A percentile compares a stretch with the other conserved stretches of the same genome.
Conservation (phyloP, 179 eudicot species). For the Drosera spatulata region DNA sequence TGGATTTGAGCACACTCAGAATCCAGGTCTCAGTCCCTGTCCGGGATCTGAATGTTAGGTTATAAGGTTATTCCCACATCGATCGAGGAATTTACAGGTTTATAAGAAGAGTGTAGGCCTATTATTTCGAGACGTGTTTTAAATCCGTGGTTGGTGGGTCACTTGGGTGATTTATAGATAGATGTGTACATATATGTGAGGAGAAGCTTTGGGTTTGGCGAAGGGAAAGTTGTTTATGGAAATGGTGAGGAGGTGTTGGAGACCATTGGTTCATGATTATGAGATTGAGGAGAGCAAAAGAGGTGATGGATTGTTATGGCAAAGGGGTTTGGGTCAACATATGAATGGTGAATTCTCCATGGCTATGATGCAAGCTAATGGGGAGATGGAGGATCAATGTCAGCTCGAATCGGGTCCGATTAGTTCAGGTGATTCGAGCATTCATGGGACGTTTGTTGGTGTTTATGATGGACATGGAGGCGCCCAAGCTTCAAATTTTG, state of each 20-base stretch:
- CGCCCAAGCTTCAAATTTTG: slow-evolving; percentile 31
- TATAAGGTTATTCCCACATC: too few relatives aligned
- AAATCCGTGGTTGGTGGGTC: slow-evolving; percentile 26
- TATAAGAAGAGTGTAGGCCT: too few relatives aligned
- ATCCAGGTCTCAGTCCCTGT: slow-evolving; percentile 20
- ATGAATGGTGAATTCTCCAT: slow-evolving; percentile 39
- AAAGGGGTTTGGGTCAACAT: slow-evolving; percentile 30
- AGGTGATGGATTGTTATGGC: slow-evolving; percentile 31
- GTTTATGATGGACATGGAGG: slow-evolving; percentile 49
- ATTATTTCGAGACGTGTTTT: too few relatives aligned
- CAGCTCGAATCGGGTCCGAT: slow-evolving; percentile 36
- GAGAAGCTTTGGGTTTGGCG: too few relatives aligned
- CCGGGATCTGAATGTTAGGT: slow-evolving; percentile 1
- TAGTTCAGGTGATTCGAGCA: slow-evolving; percentile 15
- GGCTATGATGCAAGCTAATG: slow-evolving; percentile 42
- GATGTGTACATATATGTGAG: slow-evolving; percentile 3
- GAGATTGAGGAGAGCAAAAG: slow-evolving; percentile 14
- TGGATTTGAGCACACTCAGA: slow-evolving; percentile 27
- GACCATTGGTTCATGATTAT: slow-evolving; percentile 23
- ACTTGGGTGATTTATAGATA: slow-evolving; percentile 27
- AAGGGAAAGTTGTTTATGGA: slow-evolving; percentile 6
- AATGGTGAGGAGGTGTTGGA: slow-evolving; percentile 65
- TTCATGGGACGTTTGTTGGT: slow-evolving; percentile 33
- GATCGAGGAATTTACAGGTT: too few relatives aligned
- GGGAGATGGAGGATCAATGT: slow-evolving; percentile 32